Percentiles rank a stretch among this genome's conserved stretches.
Conservation (phyloP, 2,329 filamentous ascomycete genomes). For the Colletotrichum higginsianum region DNA sequence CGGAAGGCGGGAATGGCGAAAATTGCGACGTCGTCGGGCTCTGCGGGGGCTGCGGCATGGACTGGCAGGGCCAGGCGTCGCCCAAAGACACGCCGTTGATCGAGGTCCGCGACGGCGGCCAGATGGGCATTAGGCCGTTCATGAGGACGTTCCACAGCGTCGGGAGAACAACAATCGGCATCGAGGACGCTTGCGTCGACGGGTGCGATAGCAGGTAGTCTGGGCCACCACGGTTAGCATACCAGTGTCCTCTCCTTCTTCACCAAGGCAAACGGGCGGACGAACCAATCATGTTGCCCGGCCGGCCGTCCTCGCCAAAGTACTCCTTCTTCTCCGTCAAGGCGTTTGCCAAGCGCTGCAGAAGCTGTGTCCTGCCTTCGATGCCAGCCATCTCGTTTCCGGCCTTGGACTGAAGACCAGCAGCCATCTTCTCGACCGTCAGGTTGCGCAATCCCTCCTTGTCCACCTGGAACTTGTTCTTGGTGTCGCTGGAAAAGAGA, state of each 20-base stretch:
- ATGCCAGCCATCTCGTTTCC: conserved; percentile 87
- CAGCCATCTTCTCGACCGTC: conserved; percentile 81
- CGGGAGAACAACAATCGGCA: conserved; percentile 87
- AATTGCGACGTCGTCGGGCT: conserved; percentile 65
- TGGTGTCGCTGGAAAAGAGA: conserved; percentile 85
- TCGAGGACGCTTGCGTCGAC: conserved; percentile 88
- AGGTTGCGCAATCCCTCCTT: conserved; percentile 82
- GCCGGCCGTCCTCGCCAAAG: conserved; percentile 87
- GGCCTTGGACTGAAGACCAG: conserved; percentile 87
- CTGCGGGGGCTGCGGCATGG: conserved; percentile 74
- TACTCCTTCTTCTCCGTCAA: conserved; percentile 82
- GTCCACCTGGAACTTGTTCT: conserved; percentile 91
- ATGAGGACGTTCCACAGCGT: conserved; percentile 94
- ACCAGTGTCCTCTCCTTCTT: not conserved
- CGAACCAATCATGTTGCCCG: conserved; percentile 94
- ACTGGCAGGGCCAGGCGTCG: conserved; percentile 92
- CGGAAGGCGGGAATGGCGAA: conserved; percentile 61
- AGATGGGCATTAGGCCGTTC: conserved; percentile 88
- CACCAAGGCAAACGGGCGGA: conserved; percentile 24
- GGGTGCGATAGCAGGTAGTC: conserved; percentile 95
- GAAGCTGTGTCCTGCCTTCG: conserved; percentile 84
- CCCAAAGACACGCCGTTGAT: conserved; percentile 91
- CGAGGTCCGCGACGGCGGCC: conserved; percentile 88
- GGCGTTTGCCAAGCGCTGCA: conserved; percentile 82
- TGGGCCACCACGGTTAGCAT: conserved; percentile 54